Base-by-base conservation (phyloP, 352 stramenopile species). In the Pythium diclinum region DNA sequence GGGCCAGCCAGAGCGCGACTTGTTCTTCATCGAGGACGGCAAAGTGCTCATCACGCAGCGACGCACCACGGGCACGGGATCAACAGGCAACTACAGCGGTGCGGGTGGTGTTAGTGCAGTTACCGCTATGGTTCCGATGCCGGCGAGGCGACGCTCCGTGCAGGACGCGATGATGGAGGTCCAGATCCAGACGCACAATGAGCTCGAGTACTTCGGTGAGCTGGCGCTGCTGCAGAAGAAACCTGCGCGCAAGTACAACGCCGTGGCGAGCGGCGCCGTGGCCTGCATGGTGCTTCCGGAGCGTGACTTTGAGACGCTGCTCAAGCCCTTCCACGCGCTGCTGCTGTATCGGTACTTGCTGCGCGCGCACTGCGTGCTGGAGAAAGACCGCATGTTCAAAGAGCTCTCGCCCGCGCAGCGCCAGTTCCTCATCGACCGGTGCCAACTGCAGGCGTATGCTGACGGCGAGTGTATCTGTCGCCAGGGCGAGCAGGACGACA, bases 1-100 rank as follows among this genome's bases (percentile, higher is more conserved):
- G 62, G 85, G 81, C 14, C 73, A 90, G 10, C 10, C 56, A 1
- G 81, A 86, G 21, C 70, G 72, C n/a, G 80, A 85, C 19, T 32
- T 92, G 6, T 81, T 76, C 63, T 88, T 94, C 60, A 83, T 94
- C 46, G 81, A 92, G 40, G 75, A 86, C 60, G 85, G 85, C 9
- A 79, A 79, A 33, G 80, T 94, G 36, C 68, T 85, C 40, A 82
- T 92, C 62, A 89, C 82, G 17, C 83, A 89, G 54, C 78, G 77
- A 10, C 63, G 66, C 30, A 47, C 40, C 5, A 16, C 55, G 36
- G 62, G 11, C 40, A 51, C 17, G 56, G 21, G 11, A 17, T 23
- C n/a, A 32, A 21, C 30, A 54, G 42, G 21, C 13, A 21, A 21
- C 54, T 0, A 64, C 68, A 52, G 47, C 67, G 33, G 68, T 49